A percentile compares a stretch with the other conserved stretches of the same genome.
These are phyloP conservation scores for Phialophora macrospora DNA, from an alignment of 2,329 filamentous ascomycete species.

Conservation along the genomic window DNA sequence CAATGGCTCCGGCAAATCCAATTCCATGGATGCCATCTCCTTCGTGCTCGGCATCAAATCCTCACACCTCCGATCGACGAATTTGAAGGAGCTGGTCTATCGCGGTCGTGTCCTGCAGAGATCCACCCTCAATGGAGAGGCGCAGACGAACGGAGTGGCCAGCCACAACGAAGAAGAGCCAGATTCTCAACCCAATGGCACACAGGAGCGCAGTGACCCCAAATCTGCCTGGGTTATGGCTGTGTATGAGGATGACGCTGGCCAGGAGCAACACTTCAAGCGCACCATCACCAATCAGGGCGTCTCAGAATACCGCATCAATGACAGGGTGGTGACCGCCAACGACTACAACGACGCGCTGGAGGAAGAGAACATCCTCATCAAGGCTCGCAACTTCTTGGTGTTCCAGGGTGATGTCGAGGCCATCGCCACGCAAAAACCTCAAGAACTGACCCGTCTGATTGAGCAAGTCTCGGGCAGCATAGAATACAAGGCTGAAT, in stretches of 20 bases:
- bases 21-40: constrained; percentile 99
- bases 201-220: constrained; percentile 72
- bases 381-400: constrained; percentile 96
- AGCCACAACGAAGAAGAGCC: constrained; percentile 67
- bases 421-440: constrained; percentile 91
- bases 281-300: constrained; percentile 87
- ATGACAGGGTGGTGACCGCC: constrained; percentile 84
- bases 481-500: constrained; percentile 90
- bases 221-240: constrained; percentile 99
- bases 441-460: constrained; percentile 87
- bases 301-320: constrained; percentile 94
- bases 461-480: constrained; percentile 98
- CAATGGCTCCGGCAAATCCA: constrained; percentile 99
- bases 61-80: constrained; percentile 91
- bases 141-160: constrained; percentile 59
- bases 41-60: constrained; percentile 99
- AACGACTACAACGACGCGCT: constrained; percentile 92
- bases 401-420: constrained; percentile 99
- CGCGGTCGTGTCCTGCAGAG: constrained; percentile 91
- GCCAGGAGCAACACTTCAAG: constrained; percentile 94
- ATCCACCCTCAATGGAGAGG: constrained; percentile 88
- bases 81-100: constrained; percentile 93
- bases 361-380: constrained; percentile 92
- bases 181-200: constrained; percentile 64
- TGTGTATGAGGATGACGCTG: constrained; percentile 96